Evolutionary conservation across 1,139 yeast genomes (phyloP), one percentile per base, ranked within the genome.

Genomic region (Lizanozyma gosingica): DNA sequence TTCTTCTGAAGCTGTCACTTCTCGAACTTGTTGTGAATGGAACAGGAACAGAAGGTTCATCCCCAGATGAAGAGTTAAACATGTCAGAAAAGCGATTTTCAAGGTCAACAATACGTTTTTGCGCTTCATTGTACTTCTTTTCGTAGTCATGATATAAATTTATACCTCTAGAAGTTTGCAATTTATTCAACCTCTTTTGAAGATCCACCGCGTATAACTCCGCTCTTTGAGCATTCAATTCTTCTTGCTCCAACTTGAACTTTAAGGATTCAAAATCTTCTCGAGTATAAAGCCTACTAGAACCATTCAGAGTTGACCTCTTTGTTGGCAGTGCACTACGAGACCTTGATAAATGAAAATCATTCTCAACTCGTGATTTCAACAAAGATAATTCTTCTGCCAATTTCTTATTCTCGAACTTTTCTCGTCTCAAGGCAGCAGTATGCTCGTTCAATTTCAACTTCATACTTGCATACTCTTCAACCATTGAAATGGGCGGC

Each of bases 371-470:
- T 46, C 76, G 60, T 0, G 76, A 71, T 47, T 79, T 83, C 11
- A 83, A 57, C 48, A 80, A 61, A 32, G 71, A 67, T 41, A 81
- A 51, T 45, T 82, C 86, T 39, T 81, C 80, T n/a, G 64, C 59
- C 35, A 81, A 55, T 47, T 74, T 73, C 53, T 58, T 61, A 45
- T 76, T 78, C 45, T 77, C 83, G 39, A 76, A 73, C 40, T 67
- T 65, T 46, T 77, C 80, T 38, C 66, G 71, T 36, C 78, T 65
- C 38, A 77, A 53, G 4, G 62, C 55, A 4, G 80, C 80, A 43
- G 69, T 67, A 35, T 65, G 70, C 44, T 78, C 82, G 45, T 76
- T 74, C 35, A 78, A 55, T 45, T 73, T 73, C 17, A 76, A 55
- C 46, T 74, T 77, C 51, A 78, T 60, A 36, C 60, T 62, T 8